phyloP scores from a whole-genome alignment of 306 rosid species.

The Mucuna pruriens region DNA sequence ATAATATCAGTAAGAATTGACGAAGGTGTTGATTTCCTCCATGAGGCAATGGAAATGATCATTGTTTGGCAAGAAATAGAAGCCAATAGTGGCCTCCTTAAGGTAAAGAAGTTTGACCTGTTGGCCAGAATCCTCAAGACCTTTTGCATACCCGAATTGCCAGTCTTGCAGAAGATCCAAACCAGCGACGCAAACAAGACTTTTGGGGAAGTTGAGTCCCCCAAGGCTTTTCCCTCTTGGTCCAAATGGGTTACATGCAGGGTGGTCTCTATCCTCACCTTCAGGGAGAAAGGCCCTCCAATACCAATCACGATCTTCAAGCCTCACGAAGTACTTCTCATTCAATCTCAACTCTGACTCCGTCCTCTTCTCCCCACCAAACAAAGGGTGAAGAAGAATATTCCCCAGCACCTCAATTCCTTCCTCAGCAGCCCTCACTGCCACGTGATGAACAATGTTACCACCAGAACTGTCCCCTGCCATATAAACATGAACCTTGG shows the following conservation, averaged over 20 bases:
- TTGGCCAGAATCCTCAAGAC: conserved; percentile 60
- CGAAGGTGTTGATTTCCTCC: conserved; percentile 67
- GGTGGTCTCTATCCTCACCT: conserved; percentile 87
- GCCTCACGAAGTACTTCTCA: conserved; percentile 78
- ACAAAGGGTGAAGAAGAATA: conserved; percentile 88
- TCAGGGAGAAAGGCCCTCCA: conserved; percentile 92
- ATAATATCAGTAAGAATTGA: conserved; percentile 62
- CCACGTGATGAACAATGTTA: conserved; percentile 85
- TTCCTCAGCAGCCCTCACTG: conserved; percentile 66
- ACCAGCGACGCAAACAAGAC: conserved; percentile 88
- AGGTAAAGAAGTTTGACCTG: conserved; percentile 68
- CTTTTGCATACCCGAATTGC: conserved; percentile 78
- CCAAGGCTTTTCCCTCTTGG: conserved; percentile 59
- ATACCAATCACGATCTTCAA: conserved; percentile 92
- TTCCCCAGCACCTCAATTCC: conserved; percentile 73
- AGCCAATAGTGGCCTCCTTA: conserved; percentile 80
- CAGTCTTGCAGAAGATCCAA: conserved; percentile 90
- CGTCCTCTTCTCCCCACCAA: conserved; percentile 72
- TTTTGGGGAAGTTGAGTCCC: conserved; percentile 72
- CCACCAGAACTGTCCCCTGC: conserved; percentile 96
- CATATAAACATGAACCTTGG: conserved; percentile 68
- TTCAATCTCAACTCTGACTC: conserved; percentile 69
- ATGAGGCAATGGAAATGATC: conserved; percentile 73
- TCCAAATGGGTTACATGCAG: conserved; percentile 83
- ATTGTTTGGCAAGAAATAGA: conserved; percentile 92